A percentile compares a stretch with the other conserved stretches of the same genome.
Evolutionary conservation across 2,329 filamentous ascomycete species (phyloP).

Genomic region (Cladosporium colombiae): DNA sequence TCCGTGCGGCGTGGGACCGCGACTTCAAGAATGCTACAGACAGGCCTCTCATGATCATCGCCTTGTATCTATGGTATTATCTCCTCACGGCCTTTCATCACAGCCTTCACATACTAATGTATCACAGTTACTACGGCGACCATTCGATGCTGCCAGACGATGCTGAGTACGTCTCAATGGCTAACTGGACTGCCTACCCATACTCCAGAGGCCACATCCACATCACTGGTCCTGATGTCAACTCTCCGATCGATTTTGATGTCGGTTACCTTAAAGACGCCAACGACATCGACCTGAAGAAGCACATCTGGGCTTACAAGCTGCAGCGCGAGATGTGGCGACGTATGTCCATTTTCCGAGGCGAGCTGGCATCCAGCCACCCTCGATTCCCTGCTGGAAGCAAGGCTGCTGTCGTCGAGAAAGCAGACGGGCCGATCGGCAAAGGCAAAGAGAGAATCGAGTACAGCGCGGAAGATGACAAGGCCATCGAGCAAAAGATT

Average conservation of each 20-base stretch:
- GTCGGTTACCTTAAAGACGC: conserved; percentile 58
- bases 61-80: conserved; percentile 40
- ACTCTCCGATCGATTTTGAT: conserved; percentile 56
- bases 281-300: conserved; percentile 60
- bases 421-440: conserved; percentile 34
- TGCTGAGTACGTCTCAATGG: conserved; percentile 56
- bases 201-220: conserved; percentile 64
- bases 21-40: conserved; percentile 53
- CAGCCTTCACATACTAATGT: not conserved
- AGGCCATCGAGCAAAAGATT: conserved; percentile 45
- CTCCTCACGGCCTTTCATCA: not conserved
- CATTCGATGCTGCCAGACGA: conserved; percentile 38
- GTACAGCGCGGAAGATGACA: conserved; percentile 40
- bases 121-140: conserved; percentile 33
- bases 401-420: conserved; percentile 47
- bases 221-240: conserved; percentile 51
- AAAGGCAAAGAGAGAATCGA: conserved; percentile 54
- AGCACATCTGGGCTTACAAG: conserved; percentile 65
- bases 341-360: conserved; percentile 54
- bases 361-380: conserved; percentile 42
- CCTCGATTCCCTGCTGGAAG: conserved; percentile 42
- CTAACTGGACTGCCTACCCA: conserved; percentile 60
- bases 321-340: conserved; percentile 62
- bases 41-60: conserved; percentile 53
- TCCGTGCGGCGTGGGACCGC: conserved; percentile 56